phyloP scores from a whole-genome alignment of 2,329 filamentous ascomycete genomes.

The Phialocephala subalpina region DNA sequence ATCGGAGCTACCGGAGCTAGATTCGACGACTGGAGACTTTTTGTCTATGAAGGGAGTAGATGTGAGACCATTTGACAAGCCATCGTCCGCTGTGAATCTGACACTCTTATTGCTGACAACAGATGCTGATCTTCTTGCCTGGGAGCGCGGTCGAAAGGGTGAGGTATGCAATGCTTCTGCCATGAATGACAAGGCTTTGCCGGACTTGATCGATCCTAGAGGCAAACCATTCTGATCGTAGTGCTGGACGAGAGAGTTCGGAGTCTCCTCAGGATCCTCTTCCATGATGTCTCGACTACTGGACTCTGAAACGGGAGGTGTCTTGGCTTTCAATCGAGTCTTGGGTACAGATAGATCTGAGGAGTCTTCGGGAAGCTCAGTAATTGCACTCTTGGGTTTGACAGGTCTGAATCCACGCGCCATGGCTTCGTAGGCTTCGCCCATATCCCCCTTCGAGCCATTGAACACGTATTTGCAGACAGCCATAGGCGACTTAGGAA shows the following conservation, averaged over 20 bases:
- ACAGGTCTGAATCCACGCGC: constrained; percentile 38
- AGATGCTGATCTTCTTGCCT: constrained; percentile 31
- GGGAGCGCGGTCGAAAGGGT: constrained; percentile 18
- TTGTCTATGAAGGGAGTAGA: constrained; percentile 42
- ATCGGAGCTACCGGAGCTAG: constrained; percentile 22
- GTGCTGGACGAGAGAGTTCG: constrained; percentile 42
- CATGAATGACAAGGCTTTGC: constrained; percentile 41
- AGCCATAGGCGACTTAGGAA: constrained; percentile 40
- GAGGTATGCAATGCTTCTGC: constrained; percentile 35
- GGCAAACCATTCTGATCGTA: constrained; percentile 44
- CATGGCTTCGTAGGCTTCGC: constrained; percentile 41
- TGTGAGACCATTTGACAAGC: constrained; percentile 29
- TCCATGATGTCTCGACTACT: constrained; percentile 23
- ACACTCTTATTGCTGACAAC: constrained; percentile 38
- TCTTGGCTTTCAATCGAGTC: constrained; percentile 24
- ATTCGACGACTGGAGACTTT: constrained; percentile 35
- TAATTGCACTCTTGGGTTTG: constrained; percentile 37
- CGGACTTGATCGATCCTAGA: constrained; percentile 41
- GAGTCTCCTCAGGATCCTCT: constrained; percentile 31
- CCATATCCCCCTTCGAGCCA: constrained; percentile 38
- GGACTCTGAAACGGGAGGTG: constrained; percentile 17
- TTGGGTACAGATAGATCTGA: constrained; percentile 15
- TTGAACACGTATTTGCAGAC: constrained; percentile 42
- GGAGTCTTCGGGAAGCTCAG: constrained; percentile 29
- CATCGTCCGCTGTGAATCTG: constrained; percentile 32